Evolutionary conservation across 192 early-diverging fungal species (phyloP), one percentile per base, ranked within the genome.

Genomic region (Podochytrium sp.): DNA sequence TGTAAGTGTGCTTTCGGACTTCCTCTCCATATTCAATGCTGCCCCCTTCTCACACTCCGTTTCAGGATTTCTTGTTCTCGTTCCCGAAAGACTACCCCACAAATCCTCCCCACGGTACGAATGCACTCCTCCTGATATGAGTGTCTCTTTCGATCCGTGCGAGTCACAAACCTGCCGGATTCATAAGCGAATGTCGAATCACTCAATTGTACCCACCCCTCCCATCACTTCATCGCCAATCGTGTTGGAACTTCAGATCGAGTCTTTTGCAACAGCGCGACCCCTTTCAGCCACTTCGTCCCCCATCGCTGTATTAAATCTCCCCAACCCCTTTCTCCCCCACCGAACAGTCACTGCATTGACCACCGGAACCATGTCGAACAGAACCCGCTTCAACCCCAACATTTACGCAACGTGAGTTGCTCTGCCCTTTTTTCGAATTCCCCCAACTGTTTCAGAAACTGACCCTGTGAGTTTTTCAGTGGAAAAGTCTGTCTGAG

Each of bases 401-500:
- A 90, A 90, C 72, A 85, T 89, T 57, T 78, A 86, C 20, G 58
- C 80, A 32, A 75, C 58, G 79, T 81, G 60, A 3, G 78, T 38
- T n/a, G 23, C n/a, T 27, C 18, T 76, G 41, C 37, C 53, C 18
- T 50, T 7, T 32, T 35, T 40, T 62, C 60, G 60, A n/a, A 29
- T 18, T 30, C 60, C 29, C 10, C 33, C 18, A 42, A n/a, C n/a
- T n/a, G n/a, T n/a, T n/a, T n/a, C n/a, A n/a, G n/a, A n/a, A 47
- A n/a, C 47, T 25, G 66, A 79, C 74, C 74, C 81, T 30, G 78
- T 74, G 30, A 65, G 74, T 20, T n/a, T n/a, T n/a, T n/a, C n/a
- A 80, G 84, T 67, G 86, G 86, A 25, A 87, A 86, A 61, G 84
- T 87, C 37, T 87, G 86, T 60, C 75, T 87, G 37, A 81, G 79